Evolutionary conservation across 352 stramenopile species (phyloP), one percentile per base, ranked within the genome.

Genomic region (Phytophthora hybrid): DNA sequence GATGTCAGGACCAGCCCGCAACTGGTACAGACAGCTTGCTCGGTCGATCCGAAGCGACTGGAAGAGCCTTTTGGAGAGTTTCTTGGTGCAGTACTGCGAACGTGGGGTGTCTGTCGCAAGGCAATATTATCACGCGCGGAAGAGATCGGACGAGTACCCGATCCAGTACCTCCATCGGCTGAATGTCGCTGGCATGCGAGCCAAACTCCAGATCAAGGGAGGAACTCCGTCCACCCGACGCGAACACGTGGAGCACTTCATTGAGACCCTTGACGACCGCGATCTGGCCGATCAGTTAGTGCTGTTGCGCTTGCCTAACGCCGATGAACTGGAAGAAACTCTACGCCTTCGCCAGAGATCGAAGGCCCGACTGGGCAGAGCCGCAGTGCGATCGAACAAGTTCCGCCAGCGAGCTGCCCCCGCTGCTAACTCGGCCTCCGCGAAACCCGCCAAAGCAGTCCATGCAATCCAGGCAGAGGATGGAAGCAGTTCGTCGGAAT

Each of bases 101-200:
- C 57, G 34, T 44, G 13, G 34, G 7, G 57, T 54, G 14, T 54
- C 19, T 41, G 37, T 54, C 23, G 34, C 10, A 1, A 51, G 57
- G 21, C 57, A 63, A 4, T 41, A 52, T 21, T 63, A 16, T 6
- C 16, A 37, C 19, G 57, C 34, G 9, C 9, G 10, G 37, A 54
- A 63, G 11, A 19, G 21, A 16, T 54, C n/a, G 5, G 44, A 53
- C 18, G 19, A 63, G 11, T 63, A 39, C 10, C 23, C 21, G 3
- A 29, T 63, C 6, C n/a, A 63, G 26, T 53, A 63, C 23, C 9
- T 63, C 23, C 14, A 63, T 23, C 39, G 57, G 21, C 11, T 63
- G 34, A 54, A 63, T 39, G 21, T 63, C 0, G 57, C 39, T 26
- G 57, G 39, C 1, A 53, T 53, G 57, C 37, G 57, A 54, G 57